Base-by-base conservation (phyloP, 139 green algal species). In the Edaphochlamys debaryana region DNA sequence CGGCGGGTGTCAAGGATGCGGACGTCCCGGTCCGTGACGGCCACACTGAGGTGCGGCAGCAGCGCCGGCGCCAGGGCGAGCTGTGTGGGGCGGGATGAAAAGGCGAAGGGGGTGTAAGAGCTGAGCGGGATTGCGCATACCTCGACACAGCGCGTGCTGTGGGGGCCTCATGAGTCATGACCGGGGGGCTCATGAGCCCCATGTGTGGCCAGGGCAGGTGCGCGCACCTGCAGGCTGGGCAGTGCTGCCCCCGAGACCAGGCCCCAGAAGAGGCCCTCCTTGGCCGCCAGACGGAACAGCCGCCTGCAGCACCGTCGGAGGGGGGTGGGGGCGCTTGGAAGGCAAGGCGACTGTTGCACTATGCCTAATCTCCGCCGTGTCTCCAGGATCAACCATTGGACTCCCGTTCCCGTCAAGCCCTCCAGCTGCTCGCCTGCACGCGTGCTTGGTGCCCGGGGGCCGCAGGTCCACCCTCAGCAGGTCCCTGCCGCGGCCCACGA, bases 401-500 rank as follows among this genome's bases (percentile, higher is more conserved):
- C 48, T 15, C 15, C 11, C 11, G 11, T 11, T 15, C 48, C 48
- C 15, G 48, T 15, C 48, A 23, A 11, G 11, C 48, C 15, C 48
- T 15, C 48, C 48, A 11, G 11, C 48, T 54, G 48, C 11, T 54
- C 42, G 41, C 60, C 75, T 81, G 60, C 40, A 62, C 5, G 30
- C 36, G 62, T 81, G 77, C n/a, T 64, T 63, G 37, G n/a, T 19
- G 27, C 77, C 77, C 32, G 63, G 77, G 40, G 77, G 29, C 64
- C 50, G 41, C n/a, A 83, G 42, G 4, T 74, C 64, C 45, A 83
- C 45, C 27, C 34, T 20, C 27, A 83, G 77, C 45, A 83, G 42
- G 9, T 37, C 34, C 40, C 63, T 45, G 1, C 64, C 77, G 19
- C 77, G 41, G 25, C 40, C 64, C 32, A 83, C 77, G 29, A 83